These are phyloP conservation scores for Ceratonia siliqua DNA, from an alignment of 306 rosid genomes.

Conservation along the genomic window DNA sequence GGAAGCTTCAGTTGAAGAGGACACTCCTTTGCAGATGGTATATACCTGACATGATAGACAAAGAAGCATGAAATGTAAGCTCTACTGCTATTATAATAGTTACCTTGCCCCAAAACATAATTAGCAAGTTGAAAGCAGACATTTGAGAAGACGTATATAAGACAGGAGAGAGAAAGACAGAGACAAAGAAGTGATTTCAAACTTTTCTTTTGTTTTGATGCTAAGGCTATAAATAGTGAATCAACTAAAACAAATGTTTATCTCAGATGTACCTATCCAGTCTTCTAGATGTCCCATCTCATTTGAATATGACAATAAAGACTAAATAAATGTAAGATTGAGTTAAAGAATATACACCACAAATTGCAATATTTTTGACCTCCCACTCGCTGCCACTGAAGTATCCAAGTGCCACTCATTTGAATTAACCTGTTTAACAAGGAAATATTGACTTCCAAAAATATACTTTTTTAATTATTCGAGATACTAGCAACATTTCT, in stretches of 20 bases:
- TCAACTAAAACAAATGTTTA: constrained; percentile 6
- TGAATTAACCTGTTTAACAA: constrained; percentile 77
- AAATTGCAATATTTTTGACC: constrained; percentile 97
- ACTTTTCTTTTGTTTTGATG: not conserved
- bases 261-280: not conserved
- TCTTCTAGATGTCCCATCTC: not conserved
- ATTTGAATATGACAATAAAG: not conserved
- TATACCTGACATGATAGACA: constrained; percentile 59
- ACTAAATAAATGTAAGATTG: constrained; percentile 30
- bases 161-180: constrained; percentile 6
- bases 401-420: constrained; percentile 99
- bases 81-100: not conserved
- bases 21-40: constrained; percentile 83
- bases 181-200: not conserved
- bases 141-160: constrained; percentile 7
- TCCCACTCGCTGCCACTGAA: constrained; percentile 92
- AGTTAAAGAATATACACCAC: constrained; percentile 87
- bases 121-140: constrained; percentile 17
- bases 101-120: constrained; percentile 16
- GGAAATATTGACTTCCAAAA: constrained; percentile 15
- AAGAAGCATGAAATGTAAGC: constrained; percentile 28
- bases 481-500: constrained; percentile 10
- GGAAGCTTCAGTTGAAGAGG: constrained; percentile 91
- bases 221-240: not conserved
- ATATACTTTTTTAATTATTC: not conserved